Conservation (phyloP, 2,329 filamentous ascomycete species). For the Ustilaginoidea virens region DNA sequence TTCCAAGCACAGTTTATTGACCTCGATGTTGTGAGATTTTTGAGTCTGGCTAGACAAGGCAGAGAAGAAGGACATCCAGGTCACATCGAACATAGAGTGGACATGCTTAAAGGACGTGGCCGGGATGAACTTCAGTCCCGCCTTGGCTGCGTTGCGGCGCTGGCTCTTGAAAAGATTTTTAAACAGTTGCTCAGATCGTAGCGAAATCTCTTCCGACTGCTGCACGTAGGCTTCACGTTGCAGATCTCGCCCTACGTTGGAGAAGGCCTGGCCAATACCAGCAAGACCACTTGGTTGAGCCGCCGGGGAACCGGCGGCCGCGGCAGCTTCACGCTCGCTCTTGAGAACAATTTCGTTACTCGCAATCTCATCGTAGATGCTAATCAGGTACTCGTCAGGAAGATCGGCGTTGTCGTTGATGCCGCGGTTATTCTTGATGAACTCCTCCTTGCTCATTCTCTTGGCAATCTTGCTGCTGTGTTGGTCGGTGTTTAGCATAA, state of each 20-base stretch:
- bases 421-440: conserved; percentile 96
- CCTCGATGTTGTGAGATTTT: conserved; percentile 81
- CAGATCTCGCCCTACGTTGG: conserved; percentile 80
- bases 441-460: conserved; percentile 91
- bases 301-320: conserved; percentile 51
- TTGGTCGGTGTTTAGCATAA: conserved; percentile 89
- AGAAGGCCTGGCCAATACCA: conserved; percentile 74
- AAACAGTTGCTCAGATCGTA: conserved; percentile 68
- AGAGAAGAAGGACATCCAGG: conserved; percentile 98
- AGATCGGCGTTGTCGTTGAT: conserved; percentile 95
- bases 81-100: conserved; percentile 96
- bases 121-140: conserved; percentile 65
- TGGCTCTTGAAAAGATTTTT: conserved; percentile 87
- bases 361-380: conserved; percentile 85
- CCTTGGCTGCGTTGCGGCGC: conserved; percentile 58
- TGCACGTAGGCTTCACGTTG: conserved; percentile 88
- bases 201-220: conserved; percentile 81
- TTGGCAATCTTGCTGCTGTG: conserved; percentile 74
- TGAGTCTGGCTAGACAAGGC: conserved; percentile 88
- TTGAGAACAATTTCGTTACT: conserved; percentile 87
- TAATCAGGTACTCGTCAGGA: conserved; percentile 77
- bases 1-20: conserved; percentile 84
- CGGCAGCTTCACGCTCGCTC: conserved; percentile 80
- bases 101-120: conserved; percentile 91
- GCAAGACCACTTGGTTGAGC: conserved; percentile 50